phyloP scores from a whole-genome alignment of 1,284 basidiomycete species.

The Cutaneotrichosporon daszewskae region DNA sequence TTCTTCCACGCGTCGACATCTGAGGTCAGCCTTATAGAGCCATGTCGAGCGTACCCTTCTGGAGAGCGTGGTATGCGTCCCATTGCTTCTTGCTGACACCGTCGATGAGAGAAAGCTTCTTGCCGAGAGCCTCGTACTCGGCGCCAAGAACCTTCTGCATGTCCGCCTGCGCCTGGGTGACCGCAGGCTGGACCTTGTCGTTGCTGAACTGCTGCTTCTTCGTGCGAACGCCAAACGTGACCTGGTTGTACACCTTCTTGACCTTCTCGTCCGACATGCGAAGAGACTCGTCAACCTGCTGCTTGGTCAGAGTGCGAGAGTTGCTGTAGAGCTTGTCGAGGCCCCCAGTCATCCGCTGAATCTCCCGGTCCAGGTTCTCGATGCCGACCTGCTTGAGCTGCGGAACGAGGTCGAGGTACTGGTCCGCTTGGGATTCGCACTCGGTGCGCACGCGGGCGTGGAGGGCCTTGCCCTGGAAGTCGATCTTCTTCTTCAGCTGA shows the following conservation, averaged over 20 bases:
- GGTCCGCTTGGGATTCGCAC: constrained; percentile 8
- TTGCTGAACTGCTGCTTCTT: no score
- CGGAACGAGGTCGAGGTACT: constrained; percentile 21
- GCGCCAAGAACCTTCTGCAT: constrained; percentile 25
- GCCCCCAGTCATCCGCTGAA: constrained; percentile 33
- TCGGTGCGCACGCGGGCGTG: constrained; percentile 24
- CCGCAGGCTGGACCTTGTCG: constrained; percentile 18
- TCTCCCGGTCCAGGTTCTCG: constrained; percentile 32
- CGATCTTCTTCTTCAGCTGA: constrained; percentile 25
- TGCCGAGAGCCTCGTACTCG: constrained; percentile 30
- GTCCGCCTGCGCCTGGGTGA: constrained; percentile 20
- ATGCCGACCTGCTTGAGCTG: constrained; percentile 19
- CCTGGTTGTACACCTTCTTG: constrained; percentile 17
- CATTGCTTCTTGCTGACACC: constrained; percentile 33
- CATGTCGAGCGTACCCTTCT: constrained; percentile 22
- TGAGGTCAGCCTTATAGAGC: background rate
- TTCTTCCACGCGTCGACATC: constrained; percentile 28
- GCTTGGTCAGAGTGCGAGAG: constrained; percentile 27
- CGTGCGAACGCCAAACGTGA: constrained; percentile 22
- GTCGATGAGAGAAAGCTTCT: constrained; percentile 22
- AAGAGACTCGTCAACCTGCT: constrained; percentile 32
- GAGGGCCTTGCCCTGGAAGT: constrained; percentile 29
- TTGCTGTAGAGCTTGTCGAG: constrained; percentile 42
- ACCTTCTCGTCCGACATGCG: constrained; percentile 27
- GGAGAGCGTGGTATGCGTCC: constrained; percentile 31